These are phyloP conservation scores for Saturnispora silvae DNA, from an alignment of 805 yeast genomes.

Conservation along the genomic window DNA sequence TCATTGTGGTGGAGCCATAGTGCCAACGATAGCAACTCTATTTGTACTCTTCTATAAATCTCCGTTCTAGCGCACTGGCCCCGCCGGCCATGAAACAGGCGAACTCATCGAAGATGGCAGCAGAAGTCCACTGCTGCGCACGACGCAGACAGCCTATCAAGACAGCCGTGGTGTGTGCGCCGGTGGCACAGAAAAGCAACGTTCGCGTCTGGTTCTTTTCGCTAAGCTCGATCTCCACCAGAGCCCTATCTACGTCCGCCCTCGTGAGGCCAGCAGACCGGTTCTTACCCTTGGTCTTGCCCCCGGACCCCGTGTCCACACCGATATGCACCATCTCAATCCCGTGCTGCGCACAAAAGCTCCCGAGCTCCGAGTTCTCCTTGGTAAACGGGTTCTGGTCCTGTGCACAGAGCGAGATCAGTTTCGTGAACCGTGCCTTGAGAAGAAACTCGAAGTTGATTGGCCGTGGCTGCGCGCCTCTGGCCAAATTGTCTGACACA, in stretches of 20 bases:
- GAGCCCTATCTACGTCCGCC: constrained; percentile 45
- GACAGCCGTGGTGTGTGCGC: constrained; percentile 77
- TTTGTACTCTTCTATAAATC: constrained; percentile 73
- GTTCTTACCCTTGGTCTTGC: constrained; percentile 66
- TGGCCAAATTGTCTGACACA: constrained; percentile 56
- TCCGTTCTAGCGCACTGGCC: constrained; percentile 72
- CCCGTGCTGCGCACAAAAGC: constrained; percentile 42
- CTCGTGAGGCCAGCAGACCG: constrained; percentile 74
- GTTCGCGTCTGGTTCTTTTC: constrained; percentile 44
- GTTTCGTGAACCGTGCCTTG: constrained; percentile 55
- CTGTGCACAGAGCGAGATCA: constrained; percentile 71
- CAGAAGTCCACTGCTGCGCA: constrained; percentile 78
- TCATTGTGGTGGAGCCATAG: constrained; percentile 1
- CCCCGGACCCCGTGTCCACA: constrained; percentile 25
- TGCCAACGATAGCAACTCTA: not conserved
- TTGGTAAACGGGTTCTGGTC: constrained; percentile 55
- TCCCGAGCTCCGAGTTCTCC: constrained; percentile 31
- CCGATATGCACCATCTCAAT: constrained; percentile 61
- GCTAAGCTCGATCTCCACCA: constrained; percentile 43
- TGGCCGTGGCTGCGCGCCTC: constrained; percentile 84
- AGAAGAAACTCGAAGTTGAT: constrained; percentile 59
- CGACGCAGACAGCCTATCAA: constrained; percentile 81
- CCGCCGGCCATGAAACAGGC: constrained; percentile 57
- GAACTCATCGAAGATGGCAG: constrained; percentile 80
- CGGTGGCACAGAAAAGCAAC: constrained; percentile 82